Evolutionary conservation across 768 basidiomycete species (phyloP).

Genomic region (Cystobasidium onofrii): DNA sequence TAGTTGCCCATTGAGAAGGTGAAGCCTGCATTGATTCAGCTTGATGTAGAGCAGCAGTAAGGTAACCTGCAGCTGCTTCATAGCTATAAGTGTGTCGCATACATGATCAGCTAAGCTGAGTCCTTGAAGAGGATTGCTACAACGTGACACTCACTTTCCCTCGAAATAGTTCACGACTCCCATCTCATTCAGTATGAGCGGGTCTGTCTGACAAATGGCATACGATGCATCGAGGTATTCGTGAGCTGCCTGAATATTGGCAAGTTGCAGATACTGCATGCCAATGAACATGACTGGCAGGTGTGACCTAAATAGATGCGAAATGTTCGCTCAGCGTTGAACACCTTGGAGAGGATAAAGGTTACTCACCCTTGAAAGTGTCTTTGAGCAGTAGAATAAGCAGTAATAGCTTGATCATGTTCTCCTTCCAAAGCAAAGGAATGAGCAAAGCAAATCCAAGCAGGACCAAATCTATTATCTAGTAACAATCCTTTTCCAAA

Average conservation of each 20-base stretch:
- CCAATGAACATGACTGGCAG: slow-evolving; percentile 90
- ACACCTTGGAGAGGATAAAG: not conserved
- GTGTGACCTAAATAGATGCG: slow-evolving; percentile 68
- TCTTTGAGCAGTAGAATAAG: slow-evolving; percentile 90
- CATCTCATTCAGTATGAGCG: slow-evolving; percentile 79
- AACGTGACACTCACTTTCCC: slow-evolving; percentile 54
- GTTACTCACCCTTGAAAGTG: slow-evolving; percentile 76
- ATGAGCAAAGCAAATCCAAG: slow-evolving; percentile 97
- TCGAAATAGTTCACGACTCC: slow-evolving; percentile 88
- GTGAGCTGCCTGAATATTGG: slow-evolving; percentile 69
- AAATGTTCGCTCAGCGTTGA: not conserved
- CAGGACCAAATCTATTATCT: slow-evolving; percentile 91
- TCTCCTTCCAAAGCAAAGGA: slow-evolving; percentile 95
- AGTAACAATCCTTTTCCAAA: slow-evolving; percentile 98
- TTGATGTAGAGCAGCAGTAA: slow-evolving; percentile 66
- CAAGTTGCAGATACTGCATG: slow-evolving; percentile 92
- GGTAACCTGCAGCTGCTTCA: slow-evolving; percentile 60
- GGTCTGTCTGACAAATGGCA: slow-evolving; percentile 72
- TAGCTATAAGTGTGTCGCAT: slow-evolving; percentile 53
- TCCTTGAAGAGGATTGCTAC: not conserved
- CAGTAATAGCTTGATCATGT: slow-evolving; percentile 95
- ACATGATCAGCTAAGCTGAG: not conserved
- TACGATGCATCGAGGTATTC: slow-evolving; percentile 75
- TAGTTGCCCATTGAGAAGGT: slow-evolving; percentile 74
- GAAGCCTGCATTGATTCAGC: slow-evolving; percentile 79